phyloP scores from a whole-genome alignment of 805 yeast genomes.

The Wickerhamiella galacta region DNA sequence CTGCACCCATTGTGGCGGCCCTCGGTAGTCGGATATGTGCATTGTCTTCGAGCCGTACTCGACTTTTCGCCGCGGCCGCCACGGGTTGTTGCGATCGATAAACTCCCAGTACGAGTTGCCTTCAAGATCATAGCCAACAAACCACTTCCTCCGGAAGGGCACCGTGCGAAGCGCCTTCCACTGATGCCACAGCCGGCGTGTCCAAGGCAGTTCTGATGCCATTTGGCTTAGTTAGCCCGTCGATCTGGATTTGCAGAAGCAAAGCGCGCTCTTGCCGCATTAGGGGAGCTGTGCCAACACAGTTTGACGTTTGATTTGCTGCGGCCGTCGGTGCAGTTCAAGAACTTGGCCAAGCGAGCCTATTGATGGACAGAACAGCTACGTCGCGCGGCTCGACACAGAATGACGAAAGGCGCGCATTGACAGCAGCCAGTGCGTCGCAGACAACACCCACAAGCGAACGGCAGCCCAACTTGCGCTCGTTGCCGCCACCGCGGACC shows the following conservation, averaged over 20 bases:
- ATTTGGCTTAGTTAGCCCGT: too few species aligned
- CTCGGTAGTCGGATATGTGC: constrained; percentile 21
- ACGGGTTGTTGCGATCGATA: constrained; percentile 32
- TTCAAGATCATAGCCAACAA: constrained; percentile 55
- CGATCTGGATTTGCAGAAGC: too few species aligned
- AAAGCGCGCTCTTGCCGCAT: too few species aligned
- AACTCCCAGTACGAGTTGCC: constrained; percentile 84
- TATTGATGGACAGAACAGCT: not conserved
- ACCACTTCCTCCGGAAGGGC: constrained; percentile 55
- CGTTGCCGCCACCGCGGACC: constrained; percentile 2
- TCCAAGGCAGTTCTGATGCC: constrained; percentile 12
- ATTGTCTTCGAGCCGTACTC: constrained; percentile 30
- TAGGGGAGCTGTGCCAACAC: too few species aligned
- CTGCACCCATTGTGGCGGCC: constrained; percentile 47
- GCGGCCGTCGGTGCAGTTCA: too few species aligned
- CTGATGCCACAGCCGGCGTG: constrained; percentile 21
- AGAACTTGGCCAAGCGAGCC: too few species aligned
- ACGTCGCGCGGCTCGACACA: too few species aligned
- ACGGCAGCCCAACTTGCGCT: too few species aligned
- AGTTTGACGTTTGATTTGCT: too few species aligned
- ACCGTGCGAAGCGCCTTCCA: constrained; percentile 46
- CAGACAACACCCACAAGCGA: too few species aligned
- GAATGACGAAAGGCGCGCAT: too few species aligned
- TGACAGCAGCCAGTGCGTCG: too few species aligned
- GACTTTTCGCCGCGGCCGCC: constrained; percentile 35